These are phyloP conservation scores for Castanea crenata DNA, from an alignment of 306 rosid species.

Conservation along the genomic window DNA sequence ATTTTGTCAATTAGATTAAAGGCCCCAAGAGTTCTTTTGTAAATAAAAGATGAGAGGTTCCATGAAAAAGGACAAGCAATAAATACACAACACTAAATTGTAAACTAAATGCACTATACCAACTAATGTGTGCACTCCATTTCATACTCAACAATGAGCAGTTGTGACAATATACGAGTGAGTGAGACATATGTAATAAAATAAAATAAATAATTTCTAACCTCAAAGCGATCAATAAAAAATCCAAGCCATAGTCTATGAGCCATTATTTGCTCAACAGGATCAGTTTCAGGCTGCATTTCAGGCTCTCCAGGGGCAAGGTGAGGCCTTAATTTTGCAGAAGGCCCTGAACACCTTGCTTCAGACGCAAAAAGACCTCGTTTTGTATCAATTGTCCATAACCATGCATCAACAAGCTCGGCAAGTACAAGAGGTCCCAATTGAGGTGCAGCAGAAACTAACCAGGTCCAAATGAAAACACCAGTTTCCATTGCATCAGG, in stretches of 20 bases:
- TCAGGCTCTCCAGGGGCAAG: conserved; percentile 94
- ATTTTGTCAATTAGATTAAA: too few species aligned
- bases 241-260: conserved; percentile 98
- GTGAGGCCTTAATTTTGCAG: conserved; percentile 92
- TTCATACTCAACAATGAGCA: too few species aligned
- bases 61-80: too few species aligned
- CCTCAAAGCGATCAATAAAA: conserved; percentile 98
- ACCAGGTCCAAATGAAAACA: conserved; percentile 98
- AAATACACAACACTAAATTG: not conserved
- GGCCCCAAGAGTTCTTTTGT: too few species aligned
- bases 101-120: not conserved
- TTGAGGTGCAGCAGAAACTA: conserved; percentile 99
- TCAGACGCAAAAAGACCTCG: conserved; percentile 92
- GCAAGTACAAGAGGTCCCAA: conserved; percentile 94
- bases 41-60: too few species aligned
- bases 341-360: conserved; percentile 73
- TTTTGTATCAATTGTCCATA: conserved; percentile 97
- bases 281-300: conserved; percentile 58
- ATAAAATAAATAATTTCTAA: conserved; percentile 30
- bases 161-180: too few species aligned
- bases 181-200: not conserved
- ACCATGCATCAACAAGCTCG: conserved; percentile 98
- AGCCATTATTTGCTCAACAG: conserved; percentile 89
- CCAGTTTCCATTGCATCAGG: conserved; percentile 96
- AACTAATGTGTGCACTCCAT: not conserved